A percentile compares a stretch with the other conserved stretches of the same genome.
phyloP scores from a whole-genome alignment of 2,329 filamentous ascomycete species.

The Aureobasidium sp. region DNA sequence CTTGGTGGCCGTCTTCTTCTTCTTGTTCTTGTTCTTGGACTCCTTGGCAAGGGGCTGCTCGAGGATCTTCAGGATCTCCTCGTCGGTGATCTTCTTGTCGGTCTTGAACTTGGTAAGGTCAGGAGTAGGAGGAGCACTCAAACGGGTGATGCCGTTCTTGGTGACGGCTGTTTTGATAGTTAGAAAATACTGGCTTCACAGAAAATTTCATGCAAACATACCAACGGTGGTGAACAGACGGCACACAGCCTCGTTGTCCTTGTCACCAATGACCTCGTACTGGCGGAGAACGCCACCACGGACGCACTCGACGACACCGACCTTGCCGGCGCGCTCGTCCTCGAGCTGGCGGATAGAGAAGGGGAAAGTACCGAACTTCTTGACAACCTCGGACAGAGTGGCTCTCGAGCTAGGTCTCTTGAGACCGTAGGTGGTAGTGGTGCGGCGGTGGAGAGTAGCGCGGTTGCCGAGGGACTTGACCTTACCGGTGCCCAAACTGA shows the following conservation, averaged over 20 bases:
- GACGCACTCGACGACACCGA: conserved; percentile 94
- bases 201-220: conserved; percentile 45
- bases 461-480: conserved; percentile 86
- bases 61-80: conserved; percentile 90
- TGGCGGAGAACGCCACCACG: conserved; percentile 86
- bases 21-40: conserved; percentile 66
- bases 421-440: conserved; percentile 80
- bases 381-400: conserved; percentile 87
- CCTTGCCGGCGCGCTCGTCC: conserved; percentile 90
- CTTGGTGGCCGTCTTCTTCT: conserved; percentile 68
- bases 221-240: conserved; percentile 86
- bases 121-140: conserved; percentile 67
- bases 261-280: conserved; percentile 93
- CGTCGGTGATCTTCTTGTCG: conserved; percentile 96
- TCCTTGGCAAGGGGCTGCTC: conserved; percentile 70
- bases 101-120: conserved; percentile 81
- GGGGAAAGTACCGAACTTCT: conserved; percentile 96
- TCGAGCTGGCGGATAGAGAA: conserved; percentile 97
- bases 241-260: conserved; percentile 77
- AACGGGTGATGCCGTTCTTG: conserved; percentile 89
- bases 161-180: conserved; percentile 63
- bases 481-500: conserved; percentile 87
- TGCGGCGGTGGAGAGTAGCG: conserved; percentile 87
- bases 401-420: conserved; percentile 93
- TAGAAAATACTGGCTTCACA: neutral